Evolutionary conservation across 495 filamentous ascomycete genomes (phyloP).

Genomic region (Podospora conica): DNA sequence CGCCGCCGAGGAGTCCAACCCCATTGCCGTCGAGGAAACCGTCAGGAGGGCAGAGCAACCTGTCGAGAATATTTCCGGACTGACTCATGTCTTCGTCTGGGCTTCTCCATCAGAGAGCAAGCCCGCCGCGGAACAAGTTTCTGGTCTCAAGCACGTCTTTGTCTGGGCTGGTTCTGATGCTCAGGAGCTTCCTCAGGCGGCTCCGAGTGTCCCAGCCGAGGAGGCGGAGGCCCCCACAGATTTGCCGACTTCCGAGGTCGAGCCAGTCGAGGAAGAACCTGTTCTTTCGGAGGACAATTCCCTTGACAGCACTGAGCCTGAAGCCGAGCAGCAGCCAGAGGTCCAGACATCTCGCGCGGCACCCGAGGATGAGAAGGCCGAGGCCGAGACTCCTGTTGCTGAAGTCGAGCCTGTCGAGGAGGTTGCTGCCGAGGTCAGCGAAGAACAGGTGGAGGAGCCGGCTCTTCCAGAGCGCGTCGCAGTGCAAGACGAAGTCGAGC

Average conservation of each 20-base stretch:
- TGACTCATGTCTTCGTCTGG: neutral
- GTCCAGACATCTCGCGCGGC: neutral
- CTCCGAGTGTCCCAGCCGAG: neutral
- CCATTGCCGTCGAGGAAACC: neutral
- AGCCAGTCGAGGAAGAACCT: slow-evolving; percentile 5
- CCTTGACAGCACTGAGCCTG: neutral
- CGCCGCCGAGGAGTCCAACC: neutral
- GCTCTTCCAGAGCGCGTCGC: no score
- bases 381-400: no score
- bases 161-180: neutral
- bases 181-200: neutral
- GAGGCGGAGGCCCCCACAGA: no score
- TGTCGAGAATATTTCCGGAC: neutral
- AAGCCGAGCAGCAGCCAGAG: neutral
- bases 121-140: neutral
- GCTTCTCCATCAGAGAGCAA: neutral
- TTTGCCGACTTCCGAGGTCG: slow-evolving; percentile 12
- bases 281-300: neutral
- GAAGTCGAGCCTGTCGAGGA: no score
- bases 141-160: neutral
- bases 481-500: neutral
- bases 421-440: no score
- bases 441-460: no score
- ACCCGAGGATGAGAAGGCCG: neutral
- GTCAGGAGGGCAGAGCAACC: neutral